phyloP scores from a whole-genome alignment of 192 early-diverging fungal genomes.

The Backusella parvicylindrica region DNA sequence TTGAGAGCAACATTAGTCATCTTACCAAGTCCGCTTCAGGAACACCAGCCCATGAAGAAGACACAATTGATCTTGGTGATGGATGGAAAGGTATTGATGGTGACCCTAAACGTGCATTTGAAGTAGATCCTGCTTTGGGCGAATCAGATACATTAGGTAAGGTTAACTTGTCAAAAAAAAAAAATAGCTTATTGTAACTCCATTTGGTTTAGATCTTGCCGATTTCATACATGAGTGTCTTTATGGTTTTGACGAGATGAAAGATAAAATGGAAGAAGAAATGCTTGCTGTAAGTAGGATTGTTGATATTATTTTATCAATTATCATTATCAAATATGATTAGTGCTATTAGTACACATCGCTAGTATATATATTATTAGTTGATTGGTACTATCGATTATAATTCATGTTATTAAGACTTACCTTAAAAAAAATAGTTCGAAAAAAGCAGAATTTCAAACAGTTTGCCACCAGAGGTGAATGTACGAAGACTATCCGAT shows the following conservation, averaged over 20 bases:
- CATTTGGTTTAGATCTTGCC: slow-evolving; percentile 17
- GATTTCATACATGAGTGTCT: slow-evolving; percentile 34
- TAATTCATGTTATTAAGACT: not conserved
- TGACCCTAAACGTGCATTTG: not conserved
- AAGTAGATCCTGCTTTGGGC: not conserved
- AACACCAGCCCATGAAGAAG: not conserved
- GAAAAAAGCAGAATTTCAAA: slow-evolving; percentile 16
- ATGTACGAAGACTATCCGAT: slow-evolving; percentile 26
- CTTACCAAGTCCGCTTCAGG: not conserved
- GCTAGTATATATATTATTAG: not conserved
- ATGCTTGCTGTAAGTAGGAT: slow-evolving; percentile 12
- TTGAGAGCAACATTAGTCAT: slow-evolving; percentile 17
- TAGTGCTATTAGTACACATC: not conserved
- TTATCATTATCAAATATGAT: not conserved
- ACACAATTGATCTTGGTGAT: slow-evolving; percentile 29
- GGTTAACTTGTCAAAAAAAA: not conserved
- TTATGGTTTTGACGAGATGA: slow-evolving; percentile 35
- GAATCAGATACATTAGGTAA: slow-evolving; percentile 8
- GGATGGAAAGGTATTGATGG: slow-evolving; percentile 27
- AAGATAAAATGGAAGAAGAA: slow-evolving; percentile 26
- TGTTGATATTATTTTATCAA: not conserved
- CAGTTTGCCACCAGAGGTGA: not conserved
- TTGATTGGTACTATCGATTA: not conserved
- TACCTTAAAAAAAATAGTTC: slow-evolving; percentile 19
- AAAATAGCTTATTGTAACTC: not conserved